Evolutionary conservation across 1,284 basidiomycete species (phyloP), one percentile per base, ranked within the genome.

Genomic region (Xanthoconium separans): DNA sequence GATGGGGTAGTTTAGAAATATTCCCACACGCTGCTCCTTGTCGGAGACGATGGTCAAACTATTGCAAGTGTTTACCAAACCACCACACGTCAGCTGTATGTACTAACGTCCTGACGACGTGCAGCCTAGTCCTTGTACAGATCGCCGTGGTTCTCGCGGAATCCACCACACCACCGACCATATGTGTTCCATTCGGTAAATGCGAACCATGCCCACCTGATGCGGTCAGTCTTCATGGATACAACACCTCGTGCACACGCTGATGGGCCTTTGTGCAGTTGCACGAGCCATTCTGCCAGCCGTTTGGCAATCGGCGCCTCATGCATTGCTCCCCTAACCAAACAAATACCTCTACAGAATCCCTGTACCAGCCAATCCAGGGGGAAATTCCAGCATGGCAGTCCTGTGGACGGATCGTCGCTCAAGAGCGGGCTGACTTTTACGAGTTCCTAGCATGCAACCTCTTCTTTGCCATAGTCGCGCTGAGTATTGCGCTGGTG

Each of bases 371-470:
- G 62, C 63, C 58, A 61, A 65, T 29, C 47, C 65, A 74, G 46
- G 89, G 87, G 27, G 89, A 92, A 69, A 84, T 82, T 1, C 85
- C 87, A 3, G 92, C 92, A 3, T 96, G 91, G 91, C 88, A 93
- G 66, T 84, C 91, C 3, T 96, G 93, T 64, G 93, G 93, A 6
- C 90, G 91, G 54, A 89, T 93, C 30, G 76, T 89, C 40, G 73
- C 76, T 36, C 78, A 82, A 58, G 93, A 96, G 70, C 83, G 86
- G 45, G 86, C 82, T 6, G 90, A 93, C 69, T 96, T 91, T 66
- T 91, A 84, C 73, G 92, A 95, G 68, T 96, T 95, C 69, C 74
- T 94, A 4, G 90, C 84, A 33, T 85, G 87, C 68, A 96, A 94
- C 66, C 61, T 91, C 37, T 65, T 88, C 8, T 84, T 96, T 64